Evolutionary conservation across 352 stramenopile genomes (phyloP).

Genomic region (Halophytophthora polymorphica): DNA sequence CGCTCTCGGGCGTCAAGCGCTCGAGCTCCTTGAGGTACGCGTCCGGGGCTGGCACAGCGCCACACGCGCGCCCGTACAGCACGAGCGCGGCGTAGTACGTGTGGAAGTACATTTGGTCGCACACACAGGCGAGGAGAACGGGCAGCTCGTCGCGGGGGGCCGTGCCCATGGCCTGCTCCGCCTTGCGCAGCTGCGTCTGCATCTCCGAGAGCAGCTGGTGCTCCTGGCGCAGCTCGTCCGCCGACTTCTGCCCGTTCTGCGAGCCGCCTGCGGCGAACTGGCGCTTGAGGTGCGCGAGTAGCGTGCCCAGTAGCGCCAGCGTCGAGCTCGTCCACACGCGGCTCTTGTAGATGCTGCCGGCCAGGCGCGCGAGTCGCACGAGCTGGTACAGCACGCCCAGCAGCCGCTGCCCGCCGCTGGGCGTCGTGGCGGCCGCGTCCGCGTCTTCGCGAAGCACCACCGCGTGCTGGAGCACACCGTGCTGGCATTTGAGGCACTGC

Average conservation of each 20-base stretch:
- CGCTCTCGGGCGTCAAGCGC: conserved; percentile 33
- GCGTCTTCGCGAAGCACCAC: conserved; percentile 44
- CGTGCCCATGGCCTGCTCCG: conserved; percentile 39
- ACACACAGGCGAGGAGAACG: conserved; percentile 60
- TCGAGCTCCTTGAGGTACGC: conserved; percentile 60
- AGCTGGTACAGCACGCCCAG: conserved; percentile 55
- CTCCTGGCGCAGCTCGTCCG: conserved; percentile 47
- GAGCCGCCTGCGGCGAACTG: conserved; percentile 53
- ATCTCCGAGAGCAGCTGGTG: conserved; percentile 53
- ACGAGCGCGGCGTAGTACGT: conserved; percentile 70
- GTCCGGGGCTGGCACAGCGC: conserved; percentile 52
- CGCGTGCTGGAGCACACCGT: conserved; percentile 65
- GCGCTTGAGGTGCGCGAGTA: conserved; percentile 49
- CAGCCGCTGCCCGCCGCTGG: conserved; percentile 60
- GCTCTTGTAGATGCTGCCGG: conserved; percentile 51
- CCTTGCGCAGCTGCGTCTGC: conserved; percentile 44
- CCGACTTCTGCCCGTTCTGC: conserved; percentile 66
- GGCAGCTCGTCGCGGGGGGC: conserved; percentile 52
- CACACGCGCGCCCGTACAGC: conserved; percentile 66
- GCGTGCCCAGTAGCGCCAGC: conserved; percentile 40
- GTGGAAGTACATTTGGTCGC: conserved; percentile 82
- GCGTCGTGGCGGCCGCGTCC: conserved; percentile 13
- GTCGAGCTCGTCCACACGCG: conserved; percentile 58
- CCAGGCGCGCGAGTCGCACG: conserved; percentile 52
- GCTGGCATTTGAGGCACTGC: conserved; percentile 62